Evolutionary conservation across 331 rosid genomes (phyloP), one percentile per base, ranked within the genome.

Genomic region (Phaseolus coccineus): DNA sequence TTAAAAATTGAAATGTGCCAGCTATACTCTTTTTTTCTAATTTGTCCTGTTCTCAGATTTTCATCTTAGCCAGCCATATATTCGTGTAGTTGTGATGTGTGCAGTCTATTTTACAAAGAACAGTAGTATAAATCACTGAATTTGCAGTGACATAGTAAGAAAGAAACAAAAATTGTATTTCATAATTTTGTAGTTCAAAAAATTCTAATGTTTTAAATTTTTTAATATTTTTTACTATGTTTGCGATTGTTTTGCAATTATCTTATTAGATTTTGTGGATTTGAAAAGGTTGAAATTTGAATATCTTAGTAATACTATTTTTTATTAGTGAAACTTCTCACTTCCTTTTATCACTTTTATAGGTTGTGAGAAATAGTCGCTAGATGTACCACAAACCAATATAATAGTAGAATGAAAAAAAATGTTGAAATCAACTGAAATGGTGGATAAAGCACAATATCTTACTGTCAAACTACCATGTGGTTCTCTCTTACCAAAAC

Each of bases 391-490:
- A 19, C 22, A 19, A 19, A 19, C 22, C 22, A 19, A 19, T 19
- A 19, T 19, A 19, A 19, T 19, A 19, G 22, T 19, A 40, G 31
- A 74, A 74, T 74, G 25, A 2, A n/a, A 22, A 59, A 67, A 3
- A 40, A 12, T 3, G 58, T 50, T 55, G 73, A 58, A 82, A 62
- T 76, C 50, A 68, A 22, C 2, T 67, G 19, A 84, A 82, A 82
- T 73, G 57, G 12, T 42, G 58, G 74, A 31, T 19, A 13, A 74
- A 74, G 69, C 31, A 69, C 15, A 42, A 47, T 67, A 53, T 65
- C 61, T 46, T 30, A 68, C 70, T 52, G 90, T 89, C 95, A 89
- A 90, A 87, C 79, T 68, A 72, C 76, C 2, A 77, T 77, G 80
- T 19, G 72, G 58, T 56, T 82, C 74, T 66, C 53, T 82, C 64